phyloP scores from a whole-genome alignment of 768 basidiomycete species.

The Galerina marginata region DNA sequence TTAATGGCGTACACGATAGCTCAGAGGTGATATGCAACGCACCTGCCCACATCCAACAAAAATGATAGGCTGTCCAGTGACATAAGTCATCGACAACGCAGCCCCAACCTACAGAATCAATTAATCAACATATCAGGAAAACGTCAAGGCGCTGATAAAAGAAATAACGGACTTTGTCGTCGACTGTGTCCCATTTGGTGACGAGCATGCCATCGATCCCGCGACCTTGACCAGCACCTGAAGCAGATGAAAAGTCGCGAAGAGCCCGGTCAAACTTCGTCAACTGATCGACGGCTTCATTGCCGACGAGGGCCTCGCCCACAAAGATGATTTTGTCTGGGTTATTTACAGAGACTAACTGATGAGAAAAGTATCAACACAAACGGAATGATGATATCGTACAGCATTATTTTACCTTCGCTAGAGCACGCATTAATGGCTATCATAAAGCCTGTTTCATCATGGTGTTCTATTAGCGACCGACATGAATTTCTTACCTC shows the following conservation, averaged over 20 bases:
- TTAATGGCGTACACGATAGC: background rate
- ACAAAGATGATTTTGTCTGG: constrained; percentile 99
- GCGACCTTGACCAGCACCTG: constrained; percentile 71
- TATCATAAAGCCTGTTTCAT: constrained; percentile 30
- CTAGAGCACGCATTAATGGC: constrained; percentile 98
- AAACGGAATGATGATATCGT: background rate
- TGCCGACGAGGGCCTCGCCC: constrained; percentile 96
- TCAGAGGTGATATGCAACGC: constrained; percentile 26
- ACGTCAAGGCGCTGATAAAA: constrained; percentile 4
- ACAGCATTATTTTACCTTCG: constrained; percentile 62
- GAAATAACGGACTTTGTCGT: constrained; percentile 78
- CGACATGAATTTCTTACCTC: constrained; percentile 59
- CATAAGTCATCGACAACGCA: constrained; percentile 98
- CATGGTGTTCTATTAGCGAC: background rate
- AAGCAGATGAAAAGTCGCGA: constrained; percentile 86
- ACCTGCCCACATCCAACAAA: constrained; percentile 99
- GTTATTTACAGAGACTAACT: constrained; percentile 91
- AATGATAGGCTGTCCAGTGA: constrained; percentile 97
- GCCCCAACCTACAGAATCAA: constrained; percentile 80
- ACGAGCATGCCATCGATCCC: constrained; percentile 99
- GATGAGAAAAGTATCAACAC: constrained; percentile 13
- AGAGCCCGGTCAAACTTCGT: constrained; percentile 95
- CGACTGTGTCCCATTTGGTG: constrained; percentile 99
- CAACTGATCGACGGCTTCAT: constrained; percentile 98
- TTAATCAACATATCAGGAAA: constrained; percentile 8